These are phyloP conservation scores for Lachancea thermotolerans DNA, from an alignment of 805 yeast genomes.

Conservation along the genomic window DNA sequence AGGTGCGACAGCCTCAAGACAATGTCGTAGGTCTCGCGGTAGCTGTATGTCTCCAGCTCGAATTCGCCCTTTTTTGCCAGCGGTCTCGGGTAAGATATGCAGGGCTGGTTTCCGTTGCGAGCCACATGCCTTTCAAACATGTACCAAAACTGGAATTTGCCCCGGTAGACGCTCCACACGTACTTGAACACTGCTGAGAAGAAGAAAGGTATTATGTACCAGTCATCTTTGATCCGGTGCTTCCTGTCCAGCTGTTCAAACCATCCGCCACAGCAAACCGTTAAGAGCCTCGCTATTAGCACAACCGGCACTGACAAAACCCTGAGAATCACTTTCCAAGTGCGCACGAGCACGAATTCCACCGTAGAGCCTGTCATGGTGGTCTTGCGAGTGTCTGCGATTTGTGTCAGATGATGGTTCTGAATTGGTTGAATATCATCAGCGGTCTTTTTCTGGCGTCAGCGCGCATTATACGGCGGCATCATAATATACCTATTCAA, in stretches of 20 bases:
- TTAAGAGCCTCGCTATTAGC: conserved; percentile 13
- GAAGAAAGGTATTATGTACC: conserved; percentile 42
- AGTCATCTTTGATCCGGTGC: conserved; percentile 44
- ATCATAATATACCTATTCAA: background rate
- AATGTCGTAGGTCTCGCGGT: conserved; percentile 58
- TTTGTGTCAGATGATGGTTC: background rate
- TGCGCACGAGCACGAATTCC: conserved; percentile 12
- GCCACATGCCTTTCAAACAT: conserved; percentile 51
- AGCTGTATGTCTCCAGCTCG: conserved; percentile 57
- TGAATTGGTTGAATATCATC: background rate
- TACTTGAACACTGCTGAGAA: conserved; percentile 38
- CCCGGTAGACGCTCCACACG: conserved; percentile 21
- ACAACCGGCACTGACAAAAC: conserved; percentile 14
- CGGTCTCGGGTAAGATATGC: conserved; percentile 51
- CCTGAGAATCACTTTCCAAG: conserved; percentile 12
- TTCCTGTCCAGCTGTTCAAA: conserved; percentile 22
- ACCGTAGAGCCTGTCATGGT: conserved; percentile 6
- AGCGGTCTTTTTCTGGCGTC: conserved; percentile 1
- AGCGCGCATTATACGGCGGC: conserved; percentile 2
- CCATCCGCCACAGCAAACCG: conserved; percentile 9
- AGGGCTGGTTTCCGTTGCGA: conserved; percentile 43
- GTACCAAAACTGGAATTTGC: conserved; percentile 58
- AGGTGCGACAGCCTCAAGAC: conserved; percentile 61
- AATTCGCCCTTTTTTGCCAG: conserved; percentile 50
- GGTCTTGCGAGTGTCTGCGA: background rate